Base-by-base conservation (phyloP, 495 filamentous ascomycete genomes). In the Aspergillus haitiensis region DNA sequence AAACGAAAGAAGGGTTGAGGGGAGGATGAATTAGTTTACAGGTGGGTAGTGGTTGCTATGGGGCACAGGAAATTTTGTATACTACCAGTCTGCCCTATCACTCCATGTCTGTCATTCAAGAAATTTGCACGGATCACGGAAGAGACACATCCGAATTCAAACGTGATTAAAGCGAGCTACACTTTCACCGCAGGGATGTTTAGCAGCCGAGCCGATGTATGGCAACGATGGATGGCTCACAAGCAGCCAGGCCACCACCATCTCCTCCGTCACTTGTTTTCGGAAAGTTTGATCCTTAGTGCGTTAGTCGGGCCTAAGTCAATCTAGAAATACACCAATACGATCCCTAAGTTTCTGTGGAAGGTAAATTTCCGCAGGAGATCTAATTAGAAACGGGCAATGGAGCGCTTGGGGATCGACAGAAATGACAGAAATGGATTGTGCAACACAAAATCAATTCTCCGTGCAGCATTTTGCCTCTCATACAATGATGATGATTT, bases 61-160 rank as follows among this genome's bases (percentile, higher is more conserved):
- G 7, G 49, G 49, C 7, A 16, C 18, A 46, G n/a, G 36, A 44
- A 27, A 18, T 45, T 8, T 46, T 11, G 39, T 42, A 42, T 42
- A 42, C 39, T 27, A 11, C 9, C 2, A 0, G n/a, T 40, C 37
- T 40, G 4, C 16, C 11, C 15, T 9, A 18, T 7, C 9, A 13
- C 44, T 40, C 37, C 3, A 44, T 13, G 1, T 27, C 21, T 27
- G 21, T 39, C 7, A 39, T 15, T 9, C 7, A 51, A 42, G 18
- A 27, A 40, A 47, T 44, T 34, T 52, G 27, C 16, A 33, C 58
- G 58, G 58, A 60, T 60, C 48, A 46, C 58, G 58, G 58, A 52
- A 60, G 49, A 34, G 8, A 10, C 37, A 21, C 58, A 54, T 48
- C 50, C 58, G 50, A 49, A 49, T 3, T 39, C 10, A 15, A 27